phyloP scores from a whole-genome alignment of 2,329 filamentous ascomycete genomes.

The Diaporthe ilicicola region DNA sequence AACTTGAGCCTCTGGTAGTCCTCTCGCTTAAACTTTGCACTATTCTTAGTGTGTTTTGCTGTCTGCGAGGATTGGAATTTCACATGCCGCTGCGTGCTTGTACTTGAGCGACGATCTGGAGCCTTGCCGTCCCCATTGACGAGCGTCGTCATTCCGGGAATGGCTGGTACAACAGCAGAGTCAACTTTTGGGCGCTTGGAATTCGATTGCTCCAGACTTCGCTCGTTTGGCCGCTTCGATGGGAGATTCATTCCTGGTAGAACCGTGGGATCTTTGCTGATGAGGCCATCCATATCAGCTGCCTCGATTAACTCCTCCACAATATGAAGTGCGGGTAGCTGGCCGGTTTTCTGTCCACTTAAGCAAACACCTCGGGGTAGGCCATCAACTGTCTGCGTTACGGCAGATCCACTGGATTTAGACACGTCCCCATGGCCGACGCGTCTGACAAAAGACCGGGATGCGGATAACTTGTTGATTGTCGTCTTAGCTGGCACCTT shows the following conservation, averaged over 20 bases:
- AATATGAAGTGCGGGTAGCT: conserved; percentile 48
- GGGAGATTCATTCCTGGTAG: conserved; percentile 28
- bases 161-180: neutral
- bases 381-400: conserved; percentile 32
- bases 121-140: neutral
- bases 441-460: neutral
- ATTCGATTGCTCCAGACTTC: neutral
- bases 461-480: conserved; percentile 22
- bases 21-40: conserved; percentile 44
- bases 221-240: conserved; percentile 23
- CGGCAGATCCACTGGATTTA: neutral
- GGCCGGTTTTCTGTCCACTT: conserved; percentile 52
- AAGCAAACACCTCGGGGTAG: conserved; percentile 49
- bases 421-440: neutral
- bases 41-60: conserved; percentile 41
- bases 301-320: conserved; percentile 48
- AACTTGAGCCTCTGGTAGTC: conserved; percentile 65
- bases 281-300: conserved; percentile 50
- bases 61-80: conserved; percentile 37
- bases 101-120: neutral
- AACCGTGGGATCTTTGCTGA: conserved; percentile 43
- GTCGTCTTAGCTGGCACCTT: neutral
- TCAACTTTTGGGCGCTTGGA: conserved; percentile 27
- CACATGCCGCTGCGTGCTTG: conserved; percentile 25
- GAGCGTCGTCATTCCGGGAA: neutral